Evolutionary conservation across 2,329 filamentous ascomycete genomes (phyloP), one percentile per base, ranked within the genome.

Genomic region (Venturia aucupariae): DNA sequence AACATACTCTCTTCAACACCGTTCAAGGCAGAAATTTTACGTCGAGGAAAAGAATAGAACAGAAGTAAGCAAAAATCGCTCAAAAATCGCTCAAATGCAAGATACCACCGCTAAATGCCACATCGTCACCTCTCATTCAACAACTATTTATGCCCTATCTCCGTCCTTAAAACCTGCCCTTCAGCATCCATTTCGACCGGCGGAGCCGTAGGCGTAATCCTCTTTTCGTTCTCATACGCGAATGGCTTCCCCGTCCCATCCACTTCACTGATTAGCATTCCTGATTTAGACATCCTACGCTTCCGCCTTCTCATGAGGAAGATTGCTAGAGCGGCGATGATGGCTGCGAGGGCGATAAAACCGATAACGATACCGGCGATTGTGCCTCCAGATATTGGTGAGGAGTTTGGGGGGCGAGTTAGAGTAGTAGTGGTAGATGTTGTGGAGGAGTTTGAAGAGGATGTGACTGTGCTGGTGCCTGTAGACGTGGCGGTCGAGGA

Each of bases 391-490:
- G 51, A 32, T 35, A 32, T 55, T 19, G 51, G 35, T n/a, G 44
- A 48, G 44, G n/a, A 32, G 27, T 5, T 19, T 15, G 19, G 4
- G 13, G 51, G 32, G 17, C n/a, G 11, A 11, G 60, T 35, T 24
- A 8, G 44, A n/a, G n/a, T n/a, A n/a, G n/a, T n/a, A n/a, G n/a
- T n/a, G n/a, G n/a, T n/a, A n/a, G n/a, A n/a, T 54, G 65, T 30
- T 55, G 62, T 38, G 13, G 65, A 17, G 17, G 57, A 39, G 17
- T 42, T 15, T 11, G 64, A 46, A 11, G 63, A 22, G 38, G 38
- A 41, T 7, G 11, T 41, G 38, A 41, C 13, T 22, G 61, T 32
- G n/a, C 63, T 27, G 22, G 64, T 13, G 24, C 32, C 41, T 41
- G 57, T 41, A 30, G 41, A 27, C 42, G 57, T 60, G 7, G 57